Conservation (phyloP, 352 stramenopile genomes). For the Nothophytophthora sp. region DNA sequence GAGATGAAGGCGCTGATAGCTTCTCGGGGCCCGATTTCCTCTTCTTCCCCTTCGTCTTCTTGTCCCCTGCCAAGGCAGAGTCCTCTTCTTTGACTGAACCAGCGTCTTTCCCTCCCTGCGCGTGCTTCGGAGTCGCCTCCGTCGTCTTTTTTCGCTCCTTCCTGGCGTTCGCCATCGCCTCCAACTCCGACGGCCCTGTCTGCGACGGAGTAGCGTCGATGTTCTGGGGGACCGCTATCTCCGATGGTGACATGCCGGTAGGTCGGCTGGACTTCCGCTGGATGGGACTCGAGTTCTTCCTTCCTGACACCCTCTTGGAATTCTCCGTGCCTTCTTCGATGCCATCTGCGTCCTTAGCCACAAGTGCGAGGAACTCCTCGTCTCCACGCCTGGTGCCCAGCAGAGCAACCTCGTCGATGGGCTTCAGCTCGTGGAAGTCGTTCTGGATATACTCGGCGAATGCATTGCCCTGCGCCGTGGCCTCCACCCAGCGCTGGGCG, state of each 20-base stretch:
- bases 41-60: conserved; percentile 25
- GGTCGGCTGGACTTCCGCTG: conserved; percentile 36
- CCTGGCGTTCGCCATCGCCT: neutral
- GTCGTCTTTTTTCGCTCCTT: neutral
- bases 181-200: neutral
- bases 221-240: neutral
- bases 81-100: conserved; percentile 2
- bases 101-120: neutral
- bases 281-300: conserved; percentile 28
- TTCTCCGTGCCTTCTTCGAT: conserved; percentile 13
- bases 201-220: neutral
- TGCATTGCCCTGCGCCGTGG: conserved; percentile 36
- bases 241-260: neutral
- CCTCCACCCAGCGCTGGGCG: conserved; percentile 68
- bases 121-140: conserved; percentile 5
- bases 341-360: conserved; percentile 40
- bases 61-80: conserved; percentile 3
- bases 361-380: conserved; percentile 58
- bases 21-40: conserved; percentile 13
- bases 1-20: neutral
- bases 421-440: conserved; percentile 64
- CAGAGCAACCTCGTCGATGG: conserved; percentile 49
- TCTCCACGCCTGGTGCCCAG: conserved; percentile 48
- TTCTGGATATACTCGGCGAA: conserved; percentile 58
- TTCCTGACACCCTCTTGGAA: neutral